Conservation (phyloP, 2,329 filamentous ascomycete species). For the Fusarium cyanostomum region DNA sequence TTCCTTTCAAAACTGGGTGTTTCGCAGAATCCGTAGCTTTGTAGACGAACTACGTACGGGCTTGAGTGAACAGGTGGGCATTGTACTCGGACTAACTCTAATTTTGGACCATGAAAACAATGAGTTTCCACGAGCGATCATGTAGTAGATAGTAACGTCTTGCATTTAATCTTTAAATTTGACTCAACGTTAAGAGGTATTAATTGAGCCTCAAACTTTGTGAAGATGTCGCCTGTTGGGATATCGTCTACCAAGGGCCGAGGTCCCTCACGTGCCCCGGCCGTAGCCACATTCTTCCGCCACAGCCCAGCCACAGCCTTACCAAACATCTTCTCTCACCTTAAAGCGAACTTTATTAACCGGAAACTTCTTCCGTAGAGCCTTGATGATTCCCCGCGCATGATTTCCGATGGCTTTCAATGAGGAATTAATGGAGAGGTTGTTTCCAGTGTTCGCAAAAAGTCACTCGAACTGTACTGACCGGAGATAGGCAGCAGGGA, state of each 20-base stretch:
- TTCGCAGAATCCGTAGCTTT: conserved; percentile 11
- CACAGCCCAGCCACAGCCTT: neutral
- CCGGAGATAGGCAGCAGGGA: conserved; percentile 14
- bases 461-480: conserved; percentile 7
- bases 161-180: conserved; percentile 1
- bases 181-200: neutral
- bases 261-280: neutral
- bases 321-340: neutral
- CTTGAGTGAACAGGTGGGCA: neutral
- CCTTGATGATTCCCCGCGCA: neutral
- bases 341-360: neutral
- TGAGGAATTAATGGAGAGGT: conserved; percentile 12
- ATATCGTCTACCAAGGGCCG: no score
- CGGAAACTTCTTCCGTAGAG: neutral
- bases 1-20: conserved; percentile 10
- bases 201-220: neutral
- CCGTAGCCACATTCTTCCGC: neutral
- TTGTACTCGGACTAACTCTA: conserved; percentile 18
- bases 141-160: conserved; percentile 29
- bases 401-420: conserved; percentile 1
- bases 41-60: conserved; percentile 4
- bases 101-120: conserved; percentile 19
- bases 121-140: conserved; percentile 17
- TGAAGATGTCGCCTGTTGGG: neutral
- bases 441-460: neutral